Evolutionary conservation across 2,329 filamentous ascomycete genomes (phyloP).

Genomic region (Talaromyces sp.): DNA sequence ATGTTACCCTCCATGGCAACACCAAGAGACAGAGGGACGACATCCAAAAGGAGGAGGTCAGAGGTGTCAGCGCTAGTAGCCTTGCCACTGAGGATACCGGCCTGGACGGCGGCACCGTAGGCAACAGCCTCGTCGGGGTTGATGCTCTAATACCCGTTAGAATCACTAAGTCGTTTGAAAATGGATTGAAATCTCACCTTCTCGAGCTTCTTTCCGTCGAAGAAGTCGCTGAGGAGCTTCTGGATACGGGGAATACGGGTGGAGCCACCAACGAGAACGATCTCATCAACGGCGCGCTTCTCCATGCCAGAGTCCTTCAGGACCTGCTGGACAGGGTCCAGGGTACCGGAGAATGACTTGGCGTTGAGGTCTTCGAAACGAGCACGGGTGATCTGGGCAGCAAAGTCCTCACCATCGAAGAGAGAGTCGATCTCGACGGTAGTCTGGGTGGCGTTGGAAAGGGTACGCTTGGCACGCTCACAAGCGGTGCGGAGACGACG

Average conservation of each 20-base stretch:
- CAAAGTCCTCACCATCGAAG: slow-evolving; percentile 97
- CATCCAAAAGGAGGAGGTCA: slow-evolving; percentile 92
- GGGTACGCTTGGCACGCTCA: slow-evolving; percentile 98
- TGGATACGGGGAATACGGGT: slow-evolving; percentile 99
- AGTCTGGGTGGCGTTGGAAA: slow-evolving; percentile 95
- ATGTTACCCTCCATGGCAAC: slow-evolving; percentile 99
- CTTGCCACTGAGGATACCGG: slow-evolving; percentile 97
- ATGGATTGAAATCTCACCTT: slow-evolving; percentile 49
- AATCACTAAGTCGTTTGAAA: slow-evolving; percentile 10
- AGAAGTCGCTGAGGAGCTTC: slow-evolving; percentile 98
- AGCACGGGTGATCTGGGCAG: slow-evolving; percentile 93
- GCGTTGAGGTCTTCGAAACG: slow-evolving; percentile 98
- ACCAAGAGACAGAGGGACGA: slow-evolving; percentile 93
- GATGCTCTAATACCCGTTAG: slow-evolving; percentile 59
- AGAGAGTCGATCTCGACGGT: slow-evolving; percentile 98
- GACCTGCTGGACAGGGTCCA: slow-evolving; percentile 94
- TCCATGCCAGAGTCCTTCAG: slow-evolving; percentile 86
- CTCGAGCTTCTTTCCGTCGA: slow-evolving; percentile 99
- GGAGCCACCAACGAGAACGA: slow-evolving; percentile 96
- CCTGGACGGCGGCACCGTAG: slow-evolving; percentile 97
- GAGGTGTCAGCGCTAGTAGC: slow-evolving; percentile 90
- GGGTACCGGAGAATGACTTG: slow-evolving; percentile 88
- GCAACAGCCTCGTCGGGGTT: slow-evolving; percentile 99
- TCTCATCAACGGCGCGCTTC: slow-evolving; percentile 93
- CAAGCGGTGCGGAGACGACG: slow-evolving; percentile 95